These are phyloP conservation scores for Aspergillus campestris DNA, from an alignment of 495 filamentous ascomycete species.

Conservation along the genomic window DNA sequence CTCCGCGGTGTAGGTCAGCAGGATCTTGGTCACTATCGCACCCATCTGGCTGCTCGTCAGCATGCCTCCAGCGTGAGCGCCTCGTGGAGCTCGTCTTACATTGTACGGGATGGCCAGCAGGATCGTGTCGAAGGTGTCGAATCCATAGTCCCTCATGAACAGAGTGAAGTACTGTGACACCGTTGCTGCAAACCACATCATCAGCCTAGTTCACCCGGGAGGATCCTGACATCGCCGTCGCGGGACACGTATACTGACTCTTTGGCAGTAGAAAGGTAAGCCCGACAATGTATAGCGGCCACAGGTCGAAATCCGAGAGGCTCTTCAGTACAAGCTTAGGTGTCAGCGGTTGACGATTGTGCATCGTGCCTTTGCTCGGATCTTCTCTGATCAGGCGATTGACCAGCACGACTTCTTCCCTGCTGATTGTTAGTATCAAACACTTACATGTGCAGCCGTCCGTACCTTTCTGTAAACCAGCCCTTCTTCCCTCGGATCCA, in stretches of 20 bases:
- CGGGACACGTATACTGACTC: slow-evolving; percentile 2
- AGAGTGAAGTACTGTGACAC: slow-evolving; percentile 53
- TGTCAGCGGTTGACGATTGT: slow-evolving; percentile 48
- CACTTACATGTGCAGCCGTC: not conserved
- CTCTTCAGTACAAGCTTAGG: slow-evolving; percentile 39
- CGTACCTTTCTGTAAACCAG: slow-evolving; percentile 58
- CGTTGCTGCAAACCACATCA: slow-evolving; percentile 12
- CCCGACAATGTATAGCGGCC: slow-evolving; percentile 46
- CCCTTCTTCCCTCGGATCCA: slow-evolving; percentile 58
- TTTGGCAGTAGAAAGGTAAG: slow-evolving; percentile 45
- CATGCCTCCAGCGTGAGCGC: not conserved
- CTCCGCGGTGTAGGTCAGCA: slow-evolving; percentile 43
- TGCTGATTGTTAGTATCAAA: not conserved
- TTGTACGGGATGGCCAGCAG: slow-evolving; percentile 50
- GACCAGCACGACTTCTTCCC: slow-evolving; percentile 55
- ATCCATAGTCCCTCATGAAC: slow-evolving; percentile 49
- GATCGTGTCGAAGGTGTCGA: slow-evolving; percentile 57
- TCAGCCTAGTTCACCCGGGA: not conserved
- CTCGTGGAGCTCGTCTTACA: not conserved
- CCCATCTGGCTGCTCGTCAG: slow-evolving; percentile 21
- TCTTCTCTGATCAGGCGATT: slow-evolving; percentile 69
- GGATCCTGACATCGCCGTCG: no score
- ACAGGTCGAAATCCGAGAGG: slow-evolving; percentile 47
- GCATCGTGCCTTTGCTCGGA: slow-evolving; percentile 59
- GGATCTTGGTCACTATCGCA: slow-evolving; percentile 33